Base-by-base conservation (phyloP, 257 asterid species). In the Solanum pennellii region DNA sequence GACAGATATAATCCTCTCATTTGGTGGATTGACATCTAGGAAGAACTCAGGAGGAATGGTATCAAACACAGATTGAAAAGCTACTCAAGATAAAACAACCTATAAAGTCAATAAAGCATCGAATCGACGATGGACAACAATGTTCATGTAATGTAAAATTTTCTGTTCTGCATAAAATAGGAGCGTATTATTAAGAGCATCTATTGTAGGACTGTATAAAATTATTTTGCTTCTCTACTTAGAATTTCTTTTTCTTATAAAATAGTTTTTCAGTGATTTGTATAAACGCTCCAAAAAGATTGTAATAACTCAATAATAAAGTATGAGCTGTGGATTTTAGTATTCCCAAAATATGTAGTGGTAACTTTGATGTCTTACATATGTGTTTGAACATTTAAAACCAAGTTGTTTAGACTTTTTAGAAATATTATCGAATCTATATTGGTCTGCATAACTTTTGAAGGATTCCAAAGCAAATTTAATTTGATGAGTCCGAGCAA, bases 1-100 rank as follows among this genome's bases (percentile, higher is more conserved):
- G 94, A 87, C 90, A 2, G 89, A 91, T 44, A 56, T 92, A 33
- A 91, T 94, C 62, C 91, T 87, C 39, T 47, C 91, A 20, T 86
- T 90, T 59, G 31, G 89, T 14, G 88, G 90, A 71, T 82, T 29
- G 83, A 33, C 86, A 37, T 86, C 89, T 69, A 86, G 82, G 89
- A 76, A 52, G 80, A 86, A 33, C 49, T 25, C 87, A 75, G 86
- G 60, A 14, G 60, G 7, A 21, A 20, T 75, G 35, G 29, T 42
- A 76, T 42, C 83, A 76, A 42, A 41, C 37, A 12, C 11, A 13
- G 83, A 13, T n/a, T 42, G 37, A 79, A 3, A 25, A 21, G 83
- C 13, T 23, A 44, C 62, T 77, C 83, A 25, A 44, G 83, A 44
- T 25, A 1, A 69, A 44, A 25, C 1, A 77, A 77, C 3, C 39